Evolutionary conservation across 148 eudicot genomes (phyloP), one percentile per base, ranked within the genome.

Genomic region (Chenopodium album): DNA sequence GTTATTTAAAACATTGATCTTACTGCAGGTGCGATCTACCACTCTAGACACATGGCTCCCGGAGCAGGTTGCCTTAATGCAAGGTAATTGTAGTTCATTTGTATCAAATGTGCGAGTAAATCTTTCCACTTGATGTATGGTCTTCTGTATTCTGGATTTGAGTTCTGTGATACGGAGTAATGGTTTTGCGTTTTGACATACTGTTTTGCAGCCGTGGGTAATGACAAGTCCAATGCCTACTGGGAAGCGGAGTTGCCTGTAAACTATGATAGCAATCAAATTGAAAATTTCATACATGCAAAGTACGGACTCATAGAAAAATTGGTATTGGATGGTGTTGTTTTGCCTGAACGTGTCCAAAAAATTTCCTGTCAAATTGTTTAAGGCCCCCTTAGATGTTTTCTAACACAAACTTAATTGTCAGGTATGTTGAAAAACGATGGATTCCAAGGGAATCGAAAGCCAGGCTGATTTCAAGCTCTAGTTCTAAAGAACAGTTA

Each of bases 31-130:
- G 71, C 87, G 95, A 80, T 92, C 95, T 52, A 86, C 89, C 63
- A 90, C 91, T 28, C 82, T 92, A 62, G 95, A 92, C 81, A 90
- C 90, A 71, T 92, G 95, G 95, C 91, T 92, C 62, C 95, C 95
- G 4, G 95, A 92, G 79, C 93, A 90, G 81, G 85, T 92, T 80
- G 85, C 91, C 70, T 82, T 73, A 71, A 81, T 92, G 76, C 90
- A 87, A 80, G 76, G 95, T 90, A 82, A 85, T 91, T 80, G 71
- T 66, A 52, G 22, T 68, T 80, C 75, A 48, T 32, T 26, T 19
- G 63, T 26, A 23, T 47, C 73, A 64, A 41, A 16, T 28, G 6
- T 47, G 47, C 12, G 3, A 69, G 41, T 52, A 11, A 22, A 78
- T 7, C 9, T 68, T 29, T 46, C 8, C 29, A 48, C 29, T 13